These are phyloP conservation scores for Turnera subulata DNA, from an alignment of 345 rosid genomes.

Conservation along the genomic window DNA sequence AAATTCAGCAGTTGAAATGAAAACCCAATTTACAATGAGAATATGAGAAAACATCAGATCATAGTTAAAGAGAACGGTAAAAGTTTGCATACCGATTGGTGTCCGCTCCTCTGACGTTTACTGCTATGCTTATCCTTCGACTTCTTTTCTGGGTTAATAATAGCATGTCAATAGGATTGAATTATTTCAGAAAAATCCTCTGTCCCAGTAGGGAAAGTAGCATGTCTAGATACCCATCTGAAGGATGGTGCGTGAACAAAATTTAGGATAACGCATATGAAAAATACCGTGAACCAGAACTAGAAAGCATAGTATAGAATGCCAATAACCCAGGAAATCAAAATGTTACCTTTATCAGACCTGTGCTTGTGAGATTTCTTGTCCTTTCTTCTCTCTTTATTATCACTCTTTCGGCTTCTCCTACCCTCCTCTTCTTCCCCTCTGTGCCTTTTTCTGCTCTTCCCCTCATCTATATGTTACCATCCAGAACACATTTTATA, in stretches of 20 bases:
- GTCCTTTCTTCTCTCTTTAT: slow-evolving; percentile 38
- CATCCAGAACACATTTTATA: neutral
- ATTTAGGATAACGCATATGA: neutral
- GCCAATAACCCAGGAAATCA: neutral
- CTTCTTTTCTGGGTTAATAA: slow-evolving; percentile 62
- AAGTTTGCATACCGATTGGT: slow-evolving; percentile 40
- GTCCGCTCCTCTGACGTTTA: slow-evolving; percentile 43
- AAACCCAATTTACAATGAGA: neutral
- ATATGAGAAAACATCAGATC: slow-evolving; percentile 7
- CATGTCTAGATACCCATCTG: neutral
- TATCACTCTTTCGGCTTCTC: slow-evolving; percentile 41
- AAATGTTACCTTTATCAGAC: slow-evolving; percentile 45
- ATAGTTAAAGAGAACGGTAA: slow-evolving; percentile 1
- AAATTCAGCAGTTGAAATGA: slow-evolving; percentile 5
- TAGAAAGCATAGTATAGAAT: neutral
- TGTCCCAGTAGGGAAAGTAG: slow-evolving; percentile 3
- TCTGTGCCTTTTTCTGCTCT: slow-evolving; percentile 45
- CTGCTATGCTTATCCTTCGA: slow-evolving; percentile 56
- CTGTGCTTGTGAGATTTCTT: slow-evolving; percentile 57
- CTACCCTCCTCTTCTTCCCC: slow-evolving; percentile 37
- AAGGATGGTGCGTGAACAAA: neutral
- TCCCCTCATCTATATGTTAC: slow-evolving; percentile 44
- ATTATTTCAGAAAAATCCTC: slow-evolving; percentile 1
- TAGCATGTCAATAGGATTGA: slow-evolving; percentile 22
- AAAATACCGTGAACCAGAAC: neutral